phyloP scores from a whole-genome alignment of 2,329 filamentous ascomycete genomes.

The Cladorrhinum sp. region DNA sequence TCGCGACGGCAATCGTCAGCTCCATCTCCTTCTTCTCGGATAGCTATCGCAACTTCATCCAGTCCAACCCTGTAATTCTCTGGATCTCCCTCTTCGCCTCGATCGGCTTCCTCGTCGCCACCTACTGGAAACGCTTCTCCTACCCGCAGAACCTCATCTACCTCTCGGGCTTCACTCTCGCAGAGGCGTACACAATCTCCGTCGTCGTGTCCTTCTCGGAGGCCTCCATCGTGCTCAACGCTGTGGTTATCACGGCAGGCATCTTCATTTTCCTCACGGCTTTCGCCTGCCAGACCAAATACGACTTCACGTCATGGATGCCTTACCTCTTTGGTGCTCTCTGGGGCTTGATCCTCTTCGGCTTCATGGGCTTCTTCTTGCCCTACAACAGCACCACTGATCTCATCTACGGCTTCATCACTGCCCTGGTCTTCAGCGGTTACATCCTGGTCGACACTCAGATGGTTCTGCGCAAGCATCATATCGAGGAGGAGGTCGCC shows the following conservation, averaged over 20 bases:
- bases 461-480: slow-evolving; percentile 90
- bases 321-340: slow-evolving; percentile 89
- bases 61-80: slow-evolving; percentile 56
- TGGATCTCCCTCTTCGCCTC: slow-evolving; percentile 80
- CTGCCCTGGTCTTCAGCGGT: slow-evolving; percentile 84
- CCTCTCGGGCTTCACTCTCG: slow-evolving; percentile 80
- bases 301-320: slow-evolving; percentile 97
- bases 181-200: slow-evolving; percentile 91
- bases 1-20: slow-evolving; percentile 78
- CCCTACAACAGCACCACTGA: slow-evolving; percentile 78
- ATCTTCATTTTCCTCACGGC: slow-evolving; percentile 77
- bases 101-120: slow-evolving; percentile 79
- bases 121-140: slow-evolving; percentile 93
- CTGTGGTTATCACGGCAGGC: slow-evolving; percentile 80
- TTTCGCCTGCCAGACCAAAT: slow-evolving; percentile 96
- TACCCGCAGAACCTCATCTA: slow-evolving; percentile 95
- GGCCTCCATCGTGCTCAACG: slow-evolving; percentile 79
- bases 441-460: slow-evolving; percentile 98
- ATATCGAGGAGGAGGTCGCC: slow-evolving; percentile 97
- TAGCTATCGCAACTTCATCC: slow-evolving; percentile 82
- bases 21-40: slow-evolving; percentile 80
- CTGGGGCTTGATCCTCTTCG: slow-evolving; percentile 88
- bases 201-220: slow-evolving; percentile 92
- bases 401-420: slow-evolving; percentile 77
- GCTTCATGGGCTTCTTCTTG: slow-evolving; percentile 90